Conservation (phyloP, 495 filamentous ascomycete species). For the Xylaria telfairii region DNA sequence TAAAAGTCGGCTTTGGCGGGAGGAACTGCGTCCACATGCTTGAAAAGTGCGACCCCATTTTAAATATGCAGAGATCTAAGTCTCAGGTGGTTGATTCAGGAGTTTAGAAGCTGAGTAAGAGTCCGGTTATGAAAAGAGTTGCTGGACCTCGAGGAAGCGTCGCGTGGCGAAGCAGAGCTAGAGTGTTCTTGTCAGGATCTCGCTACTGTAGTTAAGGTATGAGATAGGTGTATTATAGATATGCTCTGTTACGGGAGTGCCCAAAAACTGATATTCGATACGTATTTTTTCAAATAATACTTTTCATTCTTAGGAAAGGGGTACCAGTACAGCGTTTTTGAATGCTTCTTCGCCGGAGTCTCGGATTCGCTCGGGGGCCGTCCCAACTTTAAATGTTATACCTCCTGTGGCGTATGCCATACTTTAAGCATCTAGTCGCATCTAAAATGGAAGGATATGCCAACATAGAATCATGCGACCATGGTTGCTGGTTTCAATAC, state of each 20-base stretch:
- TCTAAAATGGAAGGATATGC: background rate
- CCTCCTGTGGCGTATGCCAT: background rate
- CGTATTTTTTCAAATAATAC: background rate
- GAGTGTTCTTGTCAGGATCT: background rate
- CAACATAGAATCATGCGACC: background rate
- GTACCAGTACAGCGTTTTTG: background rate
- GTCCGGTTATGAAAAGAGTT: background rate
- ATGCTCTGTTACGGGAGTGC: background rate
- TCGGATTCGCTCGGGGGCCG: background rate
- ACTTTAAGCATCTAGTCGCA: background rate
- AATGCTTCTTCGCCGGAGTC: background rate
- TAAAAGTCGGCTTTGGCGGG: slow-evolving; percentile 38
- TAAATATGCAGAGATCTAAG: background rate
- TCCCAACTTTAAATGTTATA: background rate
- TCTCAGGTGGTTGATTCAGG: background rate
- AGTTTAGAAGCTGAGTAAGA: background rate
- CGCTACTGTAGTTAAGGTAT: background rate
- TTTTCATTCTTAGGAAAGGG: background rate
- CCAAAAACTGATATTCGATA: background rate
- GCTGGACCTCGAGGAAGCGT: background rate
- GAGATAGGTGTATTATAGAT: background rate
- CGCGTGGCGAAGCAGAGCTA: background rate
- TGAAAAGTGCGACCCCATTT: background rate
- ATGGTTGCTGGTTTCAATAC: background rate
- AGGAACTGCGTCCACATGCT: slow-evolving; percentile 30